Conservation (phyloP, 768 basidiomycete genomes). For the Termitomyces sp. region DNA sequence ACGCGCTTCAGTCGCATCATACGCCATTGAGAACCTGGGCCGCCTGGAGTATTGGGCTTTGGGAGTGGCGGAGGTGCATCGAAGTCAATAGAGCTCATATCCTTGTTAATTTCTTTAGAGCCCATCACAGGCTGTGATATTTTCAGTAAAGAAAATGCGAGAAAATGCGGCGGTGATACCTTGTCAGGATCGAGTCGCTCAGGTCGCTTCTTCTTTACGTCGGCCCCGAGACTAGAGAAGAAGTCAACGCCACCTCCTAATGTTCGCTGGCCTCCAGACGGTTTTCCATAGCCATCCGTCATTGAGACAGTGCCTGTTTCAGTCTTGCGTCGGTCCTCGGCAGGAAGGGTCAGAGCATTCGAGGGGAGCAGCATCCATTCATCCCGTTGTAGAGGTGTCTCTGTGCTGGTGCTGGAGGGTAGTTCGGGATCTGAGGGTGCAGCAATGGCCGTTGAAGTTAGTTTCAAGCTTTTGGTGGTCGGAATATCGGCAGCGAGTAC, state of each 20-base stretch:
- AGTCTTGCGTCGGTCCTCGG: constrained; percentile 18
- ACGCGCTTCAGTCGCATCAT: constrained; percentile 94
- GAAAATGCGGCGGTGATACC: constrained; percentile 30
- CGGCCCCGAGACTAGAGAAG: constrained; percentile 83
- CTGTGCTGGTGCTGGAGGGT: constrained; percentile 42
- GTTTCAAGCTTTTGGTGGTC: constrained; percentile 61
- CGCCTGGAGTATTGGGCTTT: constrained; percentile 67
- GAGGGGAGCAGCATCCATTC: constrained; percentile 82
- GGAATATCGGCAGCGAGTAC: constrained; percentile 71
- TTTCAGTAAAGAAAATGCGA: not conserved
- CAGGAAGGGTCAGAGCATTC: constrained; percentile 23
- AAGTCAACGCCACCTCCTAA: constrained; percentile 71
- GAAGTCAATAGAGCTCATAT: constrained; percentile 42
- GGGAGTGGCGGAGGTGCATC: constrained; percentile 35
- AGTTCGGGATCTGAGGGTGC: constrained; percentile 38
- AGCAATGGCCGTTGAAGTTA: constrained; percentile 55
- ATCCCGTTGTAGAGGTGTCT: constrained; percentile 58
- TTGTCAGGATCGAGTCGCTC: constrained; percentile 68
- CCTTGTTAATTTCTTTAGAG: constrained; percentile 56
- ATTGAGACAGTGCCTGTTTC: constrained; percentile 41
- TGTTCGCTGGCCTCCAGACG: constrained; percentile 37
- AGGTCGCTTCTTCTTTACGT: constrained; percentile 53
- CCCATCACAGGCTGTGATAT: constrained; percentile 51
- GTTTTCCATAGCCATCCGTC: constrained; percentile 63
- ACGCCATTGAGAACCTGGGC: constrained; percentile 92